These are phyloP conservation scores for Diaporthe amygdali DNA, from an alignment of 2,329 filamentous ascomycete genomes.

Conservation along the genomic window DNA sequence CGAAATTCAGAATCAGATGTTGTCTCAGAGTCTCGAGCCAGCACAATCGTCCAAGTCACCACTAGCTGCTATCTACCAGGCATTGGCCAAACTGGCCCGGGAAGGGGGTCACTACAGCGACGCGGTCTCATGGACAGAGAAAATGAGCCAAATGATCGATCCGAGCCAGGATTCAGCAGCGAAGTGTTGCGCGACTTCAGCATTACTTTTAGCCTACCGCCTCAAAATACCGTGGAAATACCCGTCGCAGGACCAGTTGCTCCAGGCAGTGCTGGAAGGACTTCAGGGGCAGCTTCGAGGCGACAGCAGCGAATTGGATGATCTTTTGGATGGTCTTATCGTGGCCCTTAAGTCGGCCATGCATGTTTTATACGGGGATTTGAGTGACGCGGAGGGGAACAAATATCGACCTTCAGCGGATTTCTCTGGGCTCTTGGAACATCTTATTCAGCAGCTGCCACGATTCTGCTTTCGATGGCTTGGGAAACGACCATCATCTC, in stretches of 20 bases:
- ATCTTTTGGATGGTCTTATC: conserved; percentile 63
- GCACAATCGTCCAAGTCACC: conserved; percentile 47
- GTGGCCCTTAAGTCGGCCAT: conserved; percentile 60
- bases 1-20: conserved; percentile 45
- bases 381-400: conserved; percentile 23
- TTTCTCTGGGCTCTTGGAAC: conserved; percentile 50
- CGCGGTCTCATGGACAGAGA: conserved; percentile 60
- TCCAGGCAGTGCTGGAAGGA: conserved; percentile 55
- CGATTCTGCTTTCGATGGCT: conserved; percentile 67
- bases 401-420: conserved; percentile 26
- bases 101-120: conserved; percentile 55
- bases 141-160: conserved; percentile 46
- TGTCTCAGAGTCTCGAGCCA: conserved; percentile 39
- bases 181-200: conserved; percentile 56
- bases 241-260: conserved; percentile 44
- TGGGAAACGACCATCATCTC: conserved; percentile 58
- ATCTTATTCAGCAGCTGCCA: conserved; percentile 63
- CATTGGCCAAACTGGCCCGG: conserved; percentile 49
- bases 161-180: conserved; percentile 51
- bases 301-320: conserved; percentile 63
- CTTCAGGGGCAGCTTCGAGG: conserved; percentile 66
- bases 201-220: conserved; percentile 60
- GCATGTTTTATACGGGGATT: conserved; percentile 44
- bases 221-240: conserved; percentile 50
- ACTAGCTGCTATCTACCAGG: conserved; percentile 55